Evolutionary conservation across 768 basidiomycete species (phyloP), one percentile per base, ranked within the genome.

Genomic region (Pleurotus tuber-regium): DNA sequence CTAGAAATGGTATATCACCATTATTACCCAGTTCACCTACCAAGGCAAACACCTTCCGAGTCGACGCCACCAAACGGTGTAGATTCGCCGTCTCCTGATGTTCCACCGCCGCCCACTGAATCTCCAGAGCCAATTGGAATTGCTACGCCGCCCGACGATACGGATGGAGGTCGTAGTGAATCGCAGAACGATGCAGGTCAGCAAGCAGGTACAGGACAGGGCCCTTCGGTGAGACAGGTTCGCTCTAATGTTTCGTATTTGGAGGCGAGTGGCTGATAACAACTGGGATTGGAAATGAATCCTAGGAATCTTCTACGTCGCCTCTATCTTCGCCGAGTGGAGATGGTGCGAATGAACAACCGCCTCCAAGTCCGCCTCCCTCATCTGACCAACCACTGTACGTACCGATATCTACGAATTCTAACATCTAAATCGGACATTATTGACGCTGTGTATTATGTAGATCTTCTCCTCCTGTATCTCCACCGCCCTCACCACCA

Each of bases 201-300:
- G 14, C 14, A 19, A n/a, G 16, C 24, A 14, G 35, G 12, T 38
- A 38, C n/a, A n/a, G n/a, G 35, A 16, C 8, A 38, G 35, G n/a
- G n/a, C 35, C 16, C 35, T 23, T 33, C 46, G 46, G 46, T 48
- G 46, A 48, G 46, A 48, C 46, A 48, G 46, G 46, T 48, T 48
- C 46, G 46, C 46, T 23, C 11, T 18, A 6, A 5, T 18, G 16
- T 18, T 9, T 11, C 10, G 31, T 48, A n/a, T 14, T 12, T 14
- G 18, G 31, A 35, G 30, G n/a, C 4, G 16, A 16, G n/a, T 26
- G 10, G 28, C 30, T 30, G 31, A 35, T 35, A 10, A 35, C 21
- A 21, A 33, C 18, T 42, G 41, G 41, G 16, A 24, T 42, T 19
- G 9, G 21, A 24, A 42, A 31, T 14, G 7, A 2, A 12, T 21